Conservation (phyloP, 345 rosid genomes). For the Theobroma cacao region DNA sequence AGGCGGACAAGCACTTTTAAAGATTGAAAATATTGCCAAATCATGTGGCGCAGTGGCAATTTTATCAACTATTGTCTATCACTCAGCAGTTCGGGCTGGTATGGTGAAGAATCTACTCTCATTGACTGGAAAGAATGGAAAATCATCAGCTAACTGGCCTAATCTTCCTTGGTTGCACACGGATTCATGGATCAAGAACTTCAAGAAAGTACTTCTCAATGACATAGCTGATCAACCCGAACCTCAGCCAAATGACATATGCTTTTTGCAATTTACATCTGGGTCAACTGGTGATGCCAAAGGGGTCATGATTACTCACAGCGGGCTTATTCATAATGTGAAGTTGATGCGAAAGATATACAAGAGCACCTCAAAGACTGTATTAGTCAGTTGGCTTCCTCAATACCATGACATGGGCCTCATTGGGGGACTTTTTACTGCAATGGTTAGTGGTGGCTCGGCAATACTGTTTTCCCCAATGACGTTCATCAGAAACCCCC, state of each 20-base stretch:
- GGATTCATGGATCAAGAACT: constrained; percentile 58
- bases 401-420: constrained; percentile 80
- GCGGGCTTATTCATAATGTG: constrained; percentile 64
- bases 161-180: constrained; percentile 67
- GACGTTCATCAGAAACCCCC: constrained; percentile 60
- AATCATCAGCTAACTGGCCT: constrained; percentile 48
- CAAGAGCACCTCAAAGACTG: constrained; percentile 58
- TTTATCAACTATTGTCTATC: constrained; percentile 54
- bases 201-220: constrained; percentile 20
- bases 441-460: constrained; percentile 63
- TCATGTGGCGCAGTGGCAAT: constrained; percentile 54
- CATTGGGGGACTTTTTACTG: constrained; percentile 67
- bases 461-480: constrained; percentile 58
- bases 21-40: constrained; percentile 61
- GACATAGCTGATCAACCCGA: constrained; percentile 18
- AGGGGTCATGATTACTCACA: constrained; percentile 67
- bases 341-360: constrained; percentile 55
- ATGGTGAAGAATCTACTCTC: constrained; percentile 48
- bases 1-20: constrained; percentile 71
- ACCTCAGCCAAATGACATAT: constrained; percentile 43
- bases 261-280: constrained; percentile 68
- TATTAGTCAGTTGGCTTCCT: constrained; percentile 67
- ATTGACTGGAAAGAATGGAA: constrained; percentile 34
- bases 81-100: constrained; percentile 60
- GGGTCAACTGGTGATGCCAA: constrained; percentile 77